A percentile compares a stretch with the other conserved stretches of the same genome.
Conservation (phyloP, 441 rosid genomes). For the Erodium chrysanthum region DNA sequence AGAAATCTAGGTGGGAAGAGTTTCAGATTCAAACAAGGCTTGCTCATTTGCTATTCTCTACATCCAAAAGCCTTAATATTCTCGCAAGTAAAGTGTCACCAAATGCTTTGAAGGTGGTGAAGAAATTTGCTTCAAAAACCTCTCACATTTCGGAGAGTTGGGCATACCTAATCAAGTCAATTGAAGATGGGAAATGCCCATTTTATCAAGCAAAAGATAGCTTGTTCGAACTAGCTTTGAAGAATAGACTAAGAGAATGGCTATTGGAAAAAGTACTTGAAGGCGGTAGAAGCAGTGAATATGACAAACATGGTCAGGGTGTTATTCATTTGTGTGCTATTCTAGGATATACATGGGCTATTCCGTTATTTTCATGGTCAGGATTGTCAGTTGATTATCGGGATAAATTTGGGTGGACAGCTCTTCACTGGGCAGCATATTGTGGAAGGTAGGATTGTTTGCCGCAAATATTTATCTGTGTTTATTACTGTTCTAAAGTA, state of each 20-base stretch:
- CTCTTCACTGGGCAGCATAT: slow-evolving; percentile 97
- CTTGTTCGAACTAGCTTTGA: slow-evolving; percentile 63
- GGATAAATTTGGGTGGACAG: slow-evolving; percentile 94
- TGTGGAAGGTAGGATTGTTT: slow-evolving; percentile 49
- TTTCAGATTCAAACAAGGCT: slow-evolving; percentile 75
- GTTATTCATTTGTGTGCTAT: slow-evolving; percentile 85
- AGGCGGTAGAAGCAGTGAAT: slow-evolving; percentile 51
- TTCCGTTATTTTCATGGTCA: slow-evolving; percentile 59
- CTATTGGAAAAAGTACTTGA: slow-evolving; percentile 68
- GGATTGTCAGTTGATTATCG: slow-evolving; percentile 73
- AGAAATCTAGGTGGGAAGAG: slow-evolving; percentile 54
- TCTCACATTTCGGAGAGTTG: slow-evolving; percentile 43
- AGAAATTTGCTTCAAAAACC: slow-evolving; percentile 49
- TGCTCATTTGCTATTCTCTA: slow-evolving; percentile 63
- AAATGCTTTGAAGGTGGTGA: slow-evolving; percentile 50
- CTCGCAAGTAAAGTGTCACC: slow-evolving; percentile 46
- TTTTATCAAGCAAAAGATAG: slow-evolving; percentile 56
- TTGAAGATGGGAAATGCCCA: slow-evolving; percentile 42
- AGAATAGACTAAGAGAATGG: slow-evolving; percentile 77
- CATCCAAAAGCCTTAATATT: slow-evolving; percentile 50
- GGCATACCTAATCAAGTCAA: slow-evolving; percentile 52
- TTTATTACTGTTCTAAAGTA: background rate
- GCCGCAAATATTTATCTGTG: background rate
- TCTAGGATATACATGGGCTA: slow-evolving; percentile 88
- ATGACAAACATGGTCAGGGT: slow-evolving; percentile 76